Base-by-base conservation (phyloP, 192 early-diverging fungal species). In the Podila epicladia region DNA sequence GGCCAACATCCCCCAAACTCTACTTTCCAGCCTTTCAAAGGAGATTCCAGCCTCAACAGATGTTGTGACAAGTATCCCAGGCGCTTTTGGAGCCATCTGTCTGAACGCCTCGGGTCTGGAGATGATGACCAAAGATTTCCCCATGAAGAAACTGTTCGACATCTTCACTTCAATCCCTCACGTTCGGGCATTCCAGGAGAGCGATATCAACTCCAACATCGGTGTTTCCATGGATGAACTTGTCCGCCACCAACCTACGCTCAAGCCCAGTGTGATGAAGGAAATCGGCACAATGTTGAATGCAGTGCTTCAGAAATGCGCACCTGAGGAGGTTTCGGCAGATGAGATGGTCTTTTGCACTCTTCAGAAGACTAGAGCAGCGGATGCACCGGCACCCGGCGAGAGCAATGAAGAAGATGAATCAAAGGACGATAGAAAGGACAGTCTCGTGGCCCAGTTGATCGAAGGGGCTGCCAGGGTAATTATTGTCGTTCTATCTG, bases 71-170 rank as follows among this genome's bases (percentile, higher is more conserved):
- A 93, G 94, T 24, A 86, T 97, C 9, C 95, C 97, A 9, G 94
- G 93, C 69, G 97, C 95, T 1, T 94, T 99, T 85, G 97, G 97
- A 38, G 97, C 98, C 26, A 94, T 98, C 35, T 98, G 97, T 74
- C 75, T 99, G 49, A 99, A 99, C 76, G 82, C 90, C 12, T 75
- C 85, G 2, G 98, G 98, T 17, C 73, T 99, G 69, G 94, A 97
- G 69, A 89, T 92, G 72, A 93, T 97, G 77, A 91, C 88, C 55
- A 83, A 87, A 37, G 89, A 87, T 1, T 90, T 90, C 50, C 90
- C 95, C 9, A 82, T 98, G 19, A 77, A 82, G 11, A 90, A 91
- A 65, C 93, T 91, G 49, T 92, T 99, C 51, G 82, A 87, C 7
- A 77, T 92, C 5, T 93, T 99, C 62, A 95, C 94, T 0, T 90